These are phyloP conservation scores for Thielaviopsis euricoi DNA, from an alignment of 2,329 filamentous ascomycete genomes.

Conservation along the genomic window DNA sequence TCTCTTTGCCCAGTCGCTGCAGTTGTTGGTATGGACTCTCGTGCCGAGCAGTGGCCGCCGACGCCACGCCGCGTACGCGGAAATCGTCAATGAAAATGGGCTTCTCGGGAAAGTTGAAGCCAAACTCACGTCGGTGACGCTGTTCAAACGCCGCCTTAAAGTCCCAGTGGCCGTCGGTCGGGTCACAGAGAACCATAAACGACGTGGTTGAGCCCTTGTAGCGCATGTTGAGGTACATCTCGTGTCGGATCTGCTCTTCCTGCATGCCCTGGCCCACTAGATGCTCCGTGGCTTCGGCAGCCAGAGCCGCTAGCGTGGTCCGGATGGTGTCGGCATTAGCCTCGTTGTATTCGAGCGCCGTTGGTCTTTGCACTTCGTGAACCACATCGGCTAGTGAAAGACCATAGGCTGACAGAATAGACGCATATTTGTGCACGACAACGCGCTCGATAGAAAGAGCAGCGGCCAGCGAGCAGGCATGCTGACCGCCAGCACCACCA, in stretches of 20 bases:
- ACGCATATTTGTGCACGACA: constrained; percentile 73
- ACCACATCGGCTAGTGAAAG: constrained; percentile 91
- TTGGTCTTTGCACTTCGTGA: constrained; percentile 72
- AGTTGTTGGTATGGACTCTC: constrained; percentile 77
- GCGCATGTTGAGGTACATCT: constrained; percentile 88
- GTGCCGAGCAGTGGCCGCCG: constrained; percentile 26
- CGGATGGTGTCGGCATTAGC: constrained; percentile 46
- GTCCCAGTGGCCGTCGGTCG: constrained; percentile 50
- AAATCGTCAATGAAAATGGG: constrained; percentile 88
- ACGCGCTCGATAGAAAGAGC: constrained; percentile 74
- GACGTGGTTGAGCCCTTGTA: constrained; percentile 84
- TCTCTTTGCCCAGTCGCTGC: constrained; percentile 26
- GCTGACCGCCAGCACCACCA: constrained; percentile 79
- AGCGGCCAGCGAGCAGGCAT: constrained; percentile 79
- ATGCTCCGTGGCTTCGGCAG: constrained; percentile 51
- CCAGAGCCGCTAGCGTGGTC: constrained; percentile 62
- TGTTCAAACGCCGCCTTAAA: constrained; percentile 73
- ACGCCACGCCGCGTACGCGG: constrained; percentile 67
- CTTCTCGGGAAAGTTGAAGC: constrained; percentile 68
- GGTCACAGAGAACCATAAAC: constrained; percentile 72
- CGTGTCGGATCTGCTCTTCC: constrained; percentile 59
- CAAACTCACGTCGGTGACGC: constrained; percentile 85
- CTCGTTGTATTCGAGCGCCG: constrained; percentile 38
- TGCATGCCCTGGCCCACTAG: constrained; percentile 66
- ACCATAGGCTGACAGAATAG: constrained; percentile 76